A percentile compares a stretch with the other conserved stretches of the same genome.
phyloP scores from a whole-genome alignment of 2,329 filamentous ascomycete genomes.

The Hypoxylon sp. region DNA sequence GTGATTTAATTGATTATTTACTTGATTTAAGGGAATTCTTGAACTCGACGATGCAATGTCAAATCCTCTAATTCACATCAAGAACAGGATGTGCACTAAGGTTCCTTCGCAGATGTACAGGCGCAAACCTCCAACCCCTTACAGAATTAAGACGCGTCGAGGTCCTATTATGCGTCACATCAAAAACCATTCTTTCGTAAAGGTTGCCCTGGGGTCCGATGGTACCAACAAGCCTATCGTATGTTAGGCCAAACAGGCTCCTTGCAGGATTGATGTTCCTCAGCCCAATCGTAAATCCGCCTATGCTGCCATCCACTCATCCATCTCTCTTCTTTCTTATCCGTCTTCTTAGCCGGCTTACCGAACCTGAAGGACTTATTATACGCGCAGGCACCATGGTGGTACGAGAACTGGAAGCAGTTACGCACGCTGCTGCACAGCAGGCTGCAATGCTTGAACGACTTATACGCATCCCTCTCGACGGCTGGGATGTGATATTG shows the following conservation, averaged over 20 bases:
- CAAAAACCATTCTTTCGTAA: not conserved
- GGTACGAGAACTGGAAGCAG: conserved; percentile 62
- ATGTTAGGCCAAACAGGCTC: conserved; percentile 41
- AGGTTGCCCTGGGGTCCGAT: not conserved
- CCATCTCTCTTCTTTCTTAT: conserved; percentile 52
- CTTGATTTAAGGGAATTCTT: not conserved
- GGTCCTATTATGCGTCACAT: not conserved
- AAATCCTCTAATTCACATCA: conserved; percentile 2
- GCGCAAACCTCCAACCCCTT: not conserved
- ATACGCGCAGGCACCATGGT: conserved; percentile 58
- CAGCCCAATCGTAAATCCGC: conserved; percentile 60
- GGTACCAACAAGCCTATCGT: not conserved
- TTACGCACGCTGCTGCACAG: conserved; percentile 59
- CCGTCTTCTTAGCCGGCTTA: conserved; percentile 54
- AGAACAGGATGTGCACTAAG: not conserved
- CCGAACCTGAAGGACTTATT: conserved; percentile 58
- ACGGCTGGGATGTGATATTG: conserved; percentile 54
- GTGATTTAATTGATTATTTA: not conserved
- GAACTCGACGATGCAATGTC: too few relatives aligned
- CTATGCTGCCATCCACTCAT: conserved; percentile 61
- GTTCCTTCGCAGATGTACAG: not conserved
- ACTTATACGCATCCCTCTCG: conserved; percentile 61
- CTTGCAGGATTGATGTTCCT: conserved; percentile 56
- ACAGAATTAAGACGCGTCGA: not conserved
- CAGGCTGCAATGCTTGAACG: conserved; percentile 60